phyloP scores from a whole-genome alignment of 2,329 filamentous ascomycete genomes.

The Fusarium sp. region DNA sequence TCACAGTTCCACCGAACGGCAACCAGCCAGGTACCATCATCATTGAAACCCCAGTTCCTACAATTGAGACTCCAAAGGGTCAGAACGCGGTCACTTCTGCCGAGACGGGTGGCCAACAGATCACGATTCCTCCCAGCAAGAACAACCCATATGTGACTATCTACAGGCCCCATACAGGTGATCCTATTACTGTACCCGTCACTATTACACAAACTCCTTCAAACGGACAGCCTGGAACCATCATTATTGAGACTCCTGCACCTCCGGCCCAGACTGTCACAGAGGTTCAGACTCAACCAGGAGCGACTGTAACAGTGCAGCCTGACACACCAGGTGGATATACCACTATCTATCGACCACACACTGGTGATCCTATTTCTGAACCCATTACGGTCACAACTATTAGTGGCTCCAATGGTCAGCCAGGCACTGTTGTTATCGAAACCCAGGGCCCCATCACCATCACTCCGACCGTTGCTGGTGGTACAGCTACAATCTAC shows the following conservation, averaged over 20 bases:
- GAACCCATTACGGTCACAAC: slow-evolving; percentile 34
- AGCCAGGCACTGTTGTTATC: slow-evolving; percentile 37
- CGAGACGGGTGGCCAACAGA: slow-evolving; percentile 10
- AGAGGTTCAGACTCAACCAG: slow-evolving; percentile 7
- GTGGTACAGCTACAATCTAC: slow-evolving; percentile 28
- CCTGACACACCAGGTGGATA: slow-evolving; percentile 19
- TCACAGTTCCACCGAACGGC: slow-evolving; percentile 20
- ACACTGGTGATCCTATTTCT: slow-evolving; percentile 24
- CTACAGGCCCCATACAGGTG: slow-evolving; percentile 30
- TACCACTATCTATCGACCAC: slow-evolving; percentile 31
- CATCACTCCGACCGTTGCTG: slow-evolving; percentile 16
- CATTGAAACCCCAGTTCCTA: slow-evolving; percentile 31
- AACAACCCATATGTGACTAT: slow-evolving; percentile 36
- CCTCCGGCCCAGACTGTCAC: slow-evolving; percentile 16
- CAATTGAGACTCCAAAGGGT: slow-evolving; percentile 26
- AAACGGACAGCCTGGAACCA: slow-evolving; percentile 35
- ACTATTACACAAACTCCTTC: slow-evolving; percentile 34
- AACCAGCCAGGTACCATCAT: slow-evolving; percentile 29
- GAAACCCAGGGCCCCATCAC: slow-evolving; percentile 35
- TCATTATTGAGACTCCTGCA: slow-evolving; percentile 35
- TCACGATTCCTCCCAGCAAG: slow-evolving; percentile 35
- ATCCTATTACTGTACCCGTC: slow-evolving; percentile 34
- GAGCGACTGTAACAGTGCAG: slow-evolving; percentile 24
- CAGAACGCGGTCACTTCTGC: slow-evolving; percentile 24
- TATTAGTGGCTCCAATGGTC: slow-evolving; percentile 26